These are phyloP conservation scores for Rhizomucor pusillus DNA, from an alignment of 371 early-diverging fungal genomes.

Conservation along the genomic window DNA sequence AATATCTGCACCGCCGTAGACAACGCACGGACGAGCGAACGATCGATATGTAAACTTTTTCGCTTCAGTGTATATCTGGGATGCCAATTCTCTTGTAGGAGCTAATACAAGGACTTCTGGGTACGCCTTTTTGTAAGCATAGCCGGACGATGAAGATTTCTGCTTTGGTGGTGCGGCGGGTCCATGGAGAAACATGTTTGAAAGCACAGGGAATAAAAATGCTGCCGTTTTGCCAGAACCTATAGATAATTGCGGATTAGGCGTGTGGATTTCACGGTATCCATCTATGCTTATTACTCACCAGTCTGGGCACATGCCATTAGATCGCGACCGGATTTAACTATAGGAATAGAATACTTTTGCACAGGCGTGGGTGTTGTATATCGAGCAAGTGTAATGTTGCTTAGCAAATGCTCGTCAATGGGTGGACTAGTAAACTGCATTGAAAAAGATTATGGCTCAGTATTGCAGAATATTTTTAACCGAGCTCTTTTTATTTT, in stretches of 20 bases:
- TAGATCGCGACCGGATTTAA: constrained; percentile 59
- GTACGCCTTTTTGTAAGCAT: constrained; percentile 47
- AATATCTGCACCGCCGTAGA: constrained; percentile 98
- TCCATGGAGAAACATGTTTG: constrained; percentile 67
- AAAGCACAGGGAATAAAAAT: constrained; percentile 60
- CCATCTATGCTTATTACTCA: constrained; percentile 3
- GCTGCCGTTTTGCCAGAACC: constrained; percentile 77
- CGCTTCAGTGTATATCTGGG: constrained; percentile 51
- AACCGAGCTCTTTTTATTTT: too few species aligned
- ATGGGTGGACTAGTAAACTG: constrained; percentile 66
- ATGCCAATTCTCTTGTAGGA: constrained; percentile 44
- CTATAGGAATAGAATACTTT: constrained; percentile 65
- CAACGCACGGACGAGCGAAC: constrained; percentile 89
- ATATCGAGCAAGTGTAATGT: constrained; percentile 58
- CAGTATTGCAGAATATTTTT: too few species aligned
- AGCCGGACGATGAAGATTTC: constrained; percentile 16
- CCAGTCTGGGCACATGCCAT: constrained; percentile 89
- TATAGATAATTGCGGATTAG: too few species aligned
- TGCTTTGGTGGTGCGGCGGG: constrained; percentile 36
- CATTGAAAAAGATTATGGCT: neutral
- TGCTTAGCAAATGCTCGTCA: constrained; percentile 76
- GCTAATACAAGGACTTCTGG: constrained; percentile 47
- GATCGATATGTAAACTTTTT: constrained; percentile 89
- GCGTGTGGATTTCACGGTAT: too few species aligned
- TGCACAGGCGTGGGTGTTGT: constrained; percentile 72